Percentiles rank a stretch among this genome's conserved stretches.
Evolutionary conservation across 495 filamentous ascomycete species (phyloP).

Genomic region (Chaetomium fimeti): DNA sequence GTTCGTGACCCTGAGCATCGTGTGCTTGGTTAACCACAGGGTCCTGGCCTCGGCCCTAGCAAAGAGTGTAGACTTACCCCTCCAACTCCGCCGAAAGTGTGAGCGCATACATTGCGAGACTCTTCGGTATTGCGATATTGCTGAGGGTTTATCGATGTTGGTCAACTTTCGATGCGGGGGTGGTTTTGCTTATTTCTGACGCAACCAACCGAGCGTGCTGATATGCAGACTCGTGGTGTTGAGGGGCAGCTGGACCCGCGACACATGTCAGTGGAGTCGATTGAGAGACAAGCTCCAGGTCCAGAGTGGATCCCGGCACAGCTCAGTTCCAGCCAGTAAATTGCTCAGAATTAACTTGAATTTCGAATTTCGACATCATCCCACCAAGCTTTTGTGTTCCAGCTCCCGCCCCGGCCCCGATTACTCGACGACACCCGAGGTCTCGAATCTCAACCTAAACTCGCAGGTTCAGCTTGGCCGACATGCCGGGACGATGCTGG

Average conservation of each 20-base stretch:
- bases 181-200: background rate
- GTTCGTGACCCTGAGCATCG: slow-evolving; percentile 69
- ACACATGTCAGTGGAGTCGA: background rate
- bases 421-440: slow-evolving; percentile 12
- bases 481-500: slow-evolving; percentile 60
- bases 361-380: background rate
- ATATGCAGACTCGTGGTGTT: background rate
- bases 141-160: background rate
- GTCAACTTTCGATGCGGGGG: background rate
- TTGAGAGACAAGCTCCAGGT: background rate
- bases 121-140: background rate
- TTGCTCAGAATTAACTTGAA: slow-evolving; percentile 13
- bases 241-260: slow-evolving; percentile 11
- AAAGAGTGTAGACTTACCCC: slow-evolving; percentile 47
- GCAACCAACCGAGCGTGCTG: background rate
- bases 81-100: slow-evolving; percentile 74
- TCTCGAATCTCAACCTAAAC: background rate
- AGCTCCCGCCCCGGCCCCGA: background rate
- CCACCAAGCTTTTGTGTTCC: slow-evolving; percentile 8
- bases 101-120: slow-evolving; percentile 66
- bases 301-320: background rate
- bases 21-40: background rate
- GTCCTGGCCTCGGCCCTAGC: background rate
- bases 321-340: slow-evolving; percentile 7
- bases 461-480: slow-evolving; percentile 27